phyloP scores from a whole-genome alignment of 169 alveolate genomes.

The Plasmodium malariae region DNA sequence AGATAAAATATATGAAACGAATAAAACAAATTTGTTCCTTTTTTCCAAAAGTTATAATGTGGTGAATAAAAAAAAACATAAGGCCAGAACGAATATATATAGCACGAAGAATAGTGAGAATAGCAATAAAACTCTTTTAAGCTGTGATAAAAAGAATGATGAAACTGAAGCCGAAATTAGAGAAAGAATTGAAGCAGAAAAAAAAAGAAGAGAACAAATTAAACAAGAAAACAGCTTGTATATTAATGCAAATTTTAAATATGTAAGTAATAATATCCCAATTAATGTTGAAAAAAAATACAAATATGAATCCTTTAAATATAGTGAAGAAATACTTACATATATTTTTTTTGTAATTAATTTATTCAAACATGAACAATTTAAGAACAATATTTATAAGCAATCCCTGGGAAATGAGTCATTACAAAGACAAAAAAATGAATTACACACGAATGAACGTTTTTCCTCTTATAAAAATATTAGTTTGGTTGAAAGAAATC shows the following conservation, averaged over 20 bases:
- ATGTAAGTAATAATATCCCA: conserved; percentile 59
- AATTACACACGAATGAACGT: neutral
- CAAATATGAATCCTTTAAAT: conserved; percentile 57
- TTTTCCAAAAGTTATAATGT: neutral
- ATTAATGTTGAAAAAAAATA: conserved; percentile 72
- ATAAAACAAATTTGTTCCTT: conserved; percentile 39
- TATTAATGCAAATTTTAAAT: conserved; percentile 42
- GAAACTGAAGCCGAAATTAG: conserved; percentile 48
- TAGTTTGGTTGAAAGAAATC: conserved; percentile 17
- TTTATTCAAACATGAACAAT: conserved; percentile 74
- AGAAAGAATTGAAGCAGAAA: conserved; percentile 61
- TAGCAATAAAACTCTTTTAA: neutral
- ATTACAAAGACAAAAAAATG: conserved; percentile 7
- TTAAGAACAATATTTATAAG: conserved; percentile 54
- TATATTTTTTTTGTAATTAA: conserved; percentile 55
- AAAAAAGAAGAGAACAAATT: conserved; percentile 28
- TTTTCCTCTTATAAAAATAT: neutral
- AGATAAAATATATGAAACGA: conserved; percentile 25
- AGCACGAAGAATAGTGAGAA: neutral
- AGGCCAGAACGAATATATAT: conserved; percentile 15
- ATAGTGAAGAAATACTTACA: conserved; percentile 41
- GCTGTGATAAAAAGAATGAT: conserved; percentile 3
- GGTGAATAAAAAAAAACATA: conserved; percentile 3
- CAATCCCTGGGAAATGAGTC: conserved; percentile 16
- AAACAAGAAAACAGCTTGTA: conserved; percentile 34